Conservation (phyloP, 208 protist genomes). For the Leishmania tropica region DNA sequence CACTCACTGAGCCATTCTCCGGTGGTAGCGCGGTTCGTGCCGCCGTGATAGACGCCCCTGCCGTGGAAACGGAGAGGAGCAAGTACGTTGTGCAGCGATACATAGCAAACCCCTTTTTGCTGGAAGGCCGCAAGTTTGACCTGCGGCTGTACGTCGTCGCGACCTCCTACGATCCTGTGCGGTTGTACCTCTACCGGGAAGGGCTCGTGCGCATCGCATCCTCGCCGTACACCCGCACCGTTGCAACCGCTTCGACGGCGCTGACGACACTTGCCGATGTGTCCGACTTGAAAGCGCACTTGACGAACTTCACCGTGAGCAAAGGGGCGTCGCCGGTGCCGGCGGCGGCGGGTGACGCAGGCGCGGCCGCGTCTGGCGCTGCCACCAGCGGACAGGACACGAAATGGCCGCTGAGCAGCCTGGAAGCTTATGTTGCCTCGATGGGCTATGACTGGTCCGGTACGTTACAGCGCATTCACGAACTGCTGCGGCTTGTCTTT, state of each 20-base stretch:
- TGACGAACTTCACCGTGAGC: slow-evolving; percentile 94
- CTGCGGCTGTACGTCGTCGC: slow-evolving; percentile 92
- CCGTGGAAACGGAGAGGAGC: neutral
- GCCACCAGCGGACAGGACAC: slow-evolving; percentile 18
- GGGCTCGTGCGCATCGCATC: slow-evolving; percentile 91
- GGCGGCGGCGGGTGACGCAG: slow-evolving; percentile 7
- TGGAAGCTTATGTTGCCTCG: slow-evolving; percentile 48
- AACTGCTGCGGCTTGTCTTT: slow-evolving; percentile 77
- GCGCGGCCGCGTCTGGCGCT: slow-evolving; percentile 42
- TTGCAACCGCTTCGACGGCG: neutral
- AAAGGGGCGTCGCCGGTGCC: slow-evolving; percentile 62
- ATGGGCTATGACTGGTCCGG: slow-evolving; percentile 48
- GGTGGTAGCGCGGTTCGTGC: neutral
- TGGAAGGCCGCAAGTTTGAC: slow-evolving; percentile 93
- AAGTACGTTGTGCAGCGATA: slow-evolving; percentile 80
- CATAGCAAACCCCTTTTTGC: slow-evolving; percentile 69
- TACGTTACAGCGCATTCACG: slow-evolving; percentile 64
- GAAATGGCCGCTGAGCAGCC: slow-evolving; percentile 64
- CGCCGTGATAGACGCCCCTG: neutral
- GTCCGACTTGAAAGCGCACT: slow-evolving; percentile 54
- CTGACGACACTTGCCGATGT: slow-evolving; percentile 16
- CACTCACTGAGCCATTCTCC: neutral
- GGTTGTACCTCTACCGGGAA: slow-evolving; percentile 85
- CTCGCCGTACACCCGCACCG: slow-evolving; percentile 44
- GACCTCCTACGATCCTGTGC: slow-evolving; percentile 83